Conservation (phyloP, 2,329 filamentous ascomycete genomes). For the Cladosporium oxysporum region DNA sequence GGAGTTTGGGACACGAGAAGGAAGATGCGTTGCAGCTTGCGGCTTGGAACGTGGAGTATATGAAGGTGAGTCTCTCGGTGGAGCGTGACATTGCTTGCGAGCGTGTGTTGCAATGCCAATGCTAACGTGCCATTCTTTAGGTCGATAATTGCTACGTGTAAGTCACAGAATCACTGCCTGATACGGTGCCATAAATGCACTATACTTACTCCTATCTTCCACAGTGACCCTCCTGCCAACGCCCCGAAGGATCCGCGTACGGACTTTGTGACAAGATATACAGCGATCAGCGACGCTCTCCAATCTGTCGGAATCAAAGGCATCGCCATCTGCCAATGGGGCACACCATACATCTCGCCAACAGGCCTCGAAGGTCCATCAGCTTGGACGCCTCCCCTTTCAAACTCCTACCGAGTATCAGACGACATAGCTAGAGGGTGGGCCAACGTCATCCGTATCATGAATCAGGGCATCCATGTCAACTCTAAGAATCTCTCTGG, state of each 20-base stretch:
- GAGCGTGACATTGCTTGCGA: not conserved
- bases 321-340: constrained; percentile 35
- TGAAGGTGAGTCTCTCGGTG: constrained; percentile 41
- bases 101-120: not conserved
- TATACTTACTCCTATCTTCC: not conserved
- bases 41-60: constrained; percentile 60
- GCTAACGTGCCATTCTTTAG: not conserved
- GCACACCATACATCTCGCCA: constrained; percentile 29
- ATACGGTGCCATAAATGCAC: not conserved
- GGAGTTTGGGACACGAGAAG: constrained; percentile 56
- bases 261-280: constrained; percentile 33
- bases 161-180: not conserved
- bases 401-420: constrained; percentile 35
- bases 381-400: constrained; percentile 33
- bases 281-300: constrained; percentile 31
- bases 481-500: constrained; percentile 30
- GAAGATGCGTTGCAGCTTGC: constrained; percentile 62
- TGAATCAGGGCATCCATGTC: constrained; percentile 35
- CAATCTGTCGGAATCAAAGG: constrained; percentile 34
- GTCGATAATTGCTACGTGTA: constrained; percentile 37
- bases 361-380: constrained; percentile 33
- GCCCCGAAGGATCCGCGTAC: constrained; percentile 34
- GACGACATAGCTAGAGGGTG: constrained; percentile 37
- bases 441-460: constrained; percentile 34
- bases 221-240: constrained; percentile 23